These are phyloP conservation scores for Letharia lupina DNA, from an alignment of 495 filamentous ascomycete genomes.

Conservation along the genomic window DNA sequence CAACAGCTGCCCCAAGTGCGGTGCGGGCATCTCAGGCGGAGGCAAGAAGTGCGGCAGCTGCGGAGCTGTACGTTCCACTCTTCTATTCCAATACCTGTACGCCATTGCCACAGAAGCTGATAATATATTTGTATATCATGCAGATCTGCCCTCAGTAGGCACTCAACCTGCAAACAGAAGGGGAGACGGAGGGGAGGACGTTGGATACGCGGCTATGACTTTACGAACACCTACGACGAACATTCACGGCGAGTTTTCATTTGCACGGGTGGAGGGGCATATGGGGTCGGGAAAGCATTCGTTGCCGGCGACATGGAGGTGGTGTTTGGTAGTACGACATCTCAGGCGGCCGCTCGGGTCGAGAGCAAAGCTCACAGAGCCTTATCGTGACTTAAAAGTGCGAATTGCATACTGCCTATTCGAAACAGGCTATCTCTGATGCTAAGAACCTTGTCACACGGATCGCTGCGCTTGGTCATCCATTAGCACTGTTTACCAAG, in stretches of 20 bases:
- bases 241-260: background rate
- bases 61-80: background rate
- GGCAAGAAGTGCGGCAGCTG: slow-evolving; percentile 14
- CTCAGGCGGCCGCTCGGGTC: no score
- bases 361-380: no score
- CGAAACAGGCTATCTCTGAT: no score
- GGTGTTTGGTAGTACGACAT: no score
- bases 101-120: background rate
- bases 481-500: slow-evolving; percentile 1
- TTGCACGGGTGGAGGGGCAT: background rate
- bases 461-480: background rate
- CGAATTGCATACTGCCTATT: no score
- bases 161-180: fast-evolving
- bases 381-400: no score
- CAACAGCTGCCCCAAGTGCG: slow-evolving; percentile 15
- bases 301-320: no score
- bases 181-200: background rate
- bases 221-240: background rate
- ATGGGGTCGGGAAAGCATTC: no score
- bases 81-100: no score
- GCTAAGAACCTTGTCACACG: no score
- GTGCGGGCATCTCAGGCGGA: slow-evolving; percentile 5
- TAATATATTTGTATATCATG: background rate
- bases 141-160: background rate
- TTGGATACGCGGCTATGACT: background rate